Evolutionary conservation across 768 basidiomycete species (phyloP), one percentile per base, ranked within the genome.

Genomic region (Mycena floridula): DNA sequence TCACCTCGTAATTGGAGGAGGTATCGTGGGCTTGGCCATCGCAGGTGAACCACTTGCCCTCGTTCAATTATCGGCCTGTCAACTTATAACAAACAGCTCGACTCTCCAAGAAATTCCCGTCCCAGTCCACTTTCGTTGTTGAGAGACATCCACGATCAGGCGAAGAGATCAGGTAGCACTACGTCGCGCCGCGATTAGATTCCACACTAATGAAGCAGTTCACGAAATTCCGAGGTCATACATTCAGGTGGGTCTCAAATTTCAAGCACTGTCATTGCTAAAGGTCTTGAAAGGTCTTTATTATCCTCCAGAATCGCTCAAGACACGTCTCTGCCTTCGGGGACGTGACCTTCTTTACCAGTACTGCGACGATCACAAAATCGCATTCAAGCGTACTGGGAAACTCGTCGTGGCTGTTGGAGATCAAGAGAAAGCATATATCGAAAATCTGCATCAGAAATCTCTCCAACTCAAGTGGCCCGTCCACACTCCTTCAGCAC

Each of bases 201-300:
- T 35, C 20, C 25, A 40, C 43, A 44, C 13, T 3, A 20, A 11
- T 38, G 28, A 12, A 18, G 6, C 36, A 93, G 92, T 60, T 92
- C 89, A 30, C 79, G 94, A 13, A 96, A 95, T 60, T 94, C 92
- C 0, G 94, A 96, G 57, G 94, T 98, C 20, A 86, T 97, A 22
- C 94, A 97, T 66, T 84, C 89, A 48, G 92, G 88, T 81, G 56
- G 35, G 58, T 48, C 20, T 18, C 3, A 24, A n/a, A n/a, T 18
- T 38, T 21, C 40, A 25, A 20, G 24, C 37, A 9, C 20, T 11
- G 9, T 12, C 9, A 11, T 38, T 20, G 21, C 37, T 9, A 20
- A 38, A 9, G 18, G 21, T 20, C 25, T 42, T n/a, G 23, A 39
- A 22, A 90, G 89, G 89, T 21, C 67, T 92, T 1, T 91, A 92